Percentiles rank a stretch among this genome's conserved stretches.
Conservation (phyloP, 192 early-diverging fungal species). For the Gaertneriomyces semiglobifer region DNA sequence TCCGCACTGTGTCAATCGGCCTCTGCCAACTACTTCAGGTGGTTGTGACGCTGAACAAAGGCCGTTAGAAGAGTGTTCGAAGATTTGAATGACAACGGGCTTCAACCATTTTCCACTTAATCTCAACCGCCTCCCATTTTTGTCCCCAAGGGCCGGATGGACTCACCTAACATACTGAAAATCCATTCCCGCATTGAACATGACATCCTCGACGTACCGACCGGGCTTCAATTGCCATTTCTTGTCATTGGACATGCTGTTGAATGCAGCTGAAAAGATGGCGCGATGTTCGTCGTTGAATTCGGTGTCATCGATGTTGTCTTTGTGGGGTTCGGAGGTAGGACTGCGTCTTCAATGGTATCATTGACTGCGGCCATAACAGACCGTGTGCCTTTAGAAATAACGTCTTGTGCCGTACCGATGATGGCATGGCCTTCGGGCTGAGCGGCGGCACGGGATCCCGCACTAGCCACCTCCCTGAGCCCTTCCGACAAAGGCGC, state of each 20-base stretch:
- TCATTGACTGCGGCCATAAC: no score
- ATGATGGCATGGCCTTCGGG: no score
- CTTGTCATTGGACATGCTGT: neutral
- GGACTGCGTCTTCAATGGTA: no score
- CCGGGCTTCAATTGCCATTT: slow-evolving; percentile 6
- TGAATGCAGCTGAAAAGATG: neutral
- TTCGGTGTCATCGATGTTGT: neutral
- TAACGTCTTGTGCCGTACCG: no score
- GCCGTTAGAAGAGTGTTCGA: neutral
- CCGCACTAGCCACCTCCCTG: no score
- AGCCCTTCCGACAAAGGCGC: no score
- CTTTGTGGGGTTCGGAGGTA: no score
- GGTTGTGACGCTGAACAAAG: neutral
- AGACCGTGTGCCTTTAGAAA: no score
- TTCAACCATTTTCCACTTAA: neutral
- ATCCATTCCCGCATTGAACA: slow-evolving; percentile 1
- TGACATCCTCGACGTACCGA: slow-evolving; percentile 14
- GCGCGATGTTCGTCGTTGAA: neutral
- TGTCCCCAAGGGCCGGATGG: slow-evolving; percentile 1
- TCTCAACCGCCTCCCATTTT: neutral
- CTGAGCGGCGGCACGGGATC: no score
- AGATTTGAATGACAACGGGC: neutral
- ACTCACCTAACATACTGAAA: slow-evolving; percentile 8
- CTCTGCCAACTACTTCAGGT: neutral
- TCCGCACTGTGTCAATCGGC: no score